phyloP scores from a whole-genome alignment of 345 rosid genomes.

The Toxicodendron radicans region DNA sequence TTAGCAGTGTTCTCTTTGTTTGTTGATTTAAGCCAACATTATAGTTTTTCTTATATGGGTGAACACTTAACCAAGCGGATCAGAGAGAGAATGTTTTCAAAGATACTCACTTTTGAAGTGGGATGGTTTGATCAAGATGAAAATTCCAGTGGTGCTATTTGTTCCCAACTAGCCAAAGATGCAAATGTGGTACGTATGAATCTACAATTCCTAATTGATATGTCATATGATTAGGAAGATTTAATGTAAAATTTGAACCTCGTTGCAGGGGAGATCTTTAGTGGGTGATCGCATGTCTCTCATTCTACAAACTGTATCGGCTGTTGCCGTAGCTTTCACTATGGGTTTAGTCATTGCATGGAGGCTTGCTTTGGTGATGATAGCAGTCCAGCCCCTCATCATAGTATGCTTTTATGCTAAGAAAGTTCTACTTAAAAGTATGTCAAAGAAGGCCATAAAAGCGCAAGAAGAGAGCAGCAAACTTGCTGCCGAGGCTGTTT shows the following conservation, averaged over 20 bases:
- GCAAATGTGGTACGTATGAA: slow-evolving; percentile 23
- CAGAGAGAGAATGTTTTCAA: slow-evolving; percentile 68
- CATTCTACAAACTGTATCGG: slow-evolving; percentile 57
- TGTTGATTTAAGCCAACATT: slow-evolving; percentile 56
- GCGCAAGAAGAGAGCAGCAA: slow-evolving; percentile 66
- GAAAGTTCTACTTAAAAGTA: slow-evolving; percentile 37
- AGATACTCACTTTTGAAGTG: slow-evolving; percentile 66
- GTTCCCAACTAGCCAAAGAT: slow-evolving; percentile 70
- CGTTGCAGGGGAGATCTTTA: slow-evolving; percentile 53
- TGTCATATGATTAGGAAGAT: too few species aligned
- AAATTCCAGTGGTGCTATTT: slow-evolving; percentile 67
- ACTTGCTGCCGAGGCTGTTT: slow-evolving; percentile 61
- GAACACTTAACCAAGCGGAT: slow-evolving; percentile 63
- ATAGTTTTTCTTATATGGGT: slow-evolving; percentile 63
- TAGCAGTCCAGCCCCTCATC: slow-evolving; percentile 55
- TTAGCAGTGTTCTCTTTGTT: slow-evolving; percentile 45
- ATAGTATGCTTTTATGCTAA: slow-evolving; percentile 48
- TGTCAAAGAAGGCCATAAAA: slow-evolving; percentile 51
- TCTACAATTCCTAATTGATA: not conserved
- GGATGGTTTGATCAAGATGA: slow-evolving; percentile 75
- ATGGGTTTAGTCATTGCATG: slow-evolving; percentile 69
- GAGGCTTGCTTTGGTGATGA: slow-evolving; percentile 67
- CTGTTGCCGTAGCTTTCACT: slow-evolving; percentile 52
- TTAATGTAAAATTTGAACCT: not conserved
- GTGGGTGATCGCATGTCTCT: slow-evolving; percentile 63